Conservation (phyloP, 2,329 filamentous ascomycete genomes). For the Fusarium tupiense region DNA sequence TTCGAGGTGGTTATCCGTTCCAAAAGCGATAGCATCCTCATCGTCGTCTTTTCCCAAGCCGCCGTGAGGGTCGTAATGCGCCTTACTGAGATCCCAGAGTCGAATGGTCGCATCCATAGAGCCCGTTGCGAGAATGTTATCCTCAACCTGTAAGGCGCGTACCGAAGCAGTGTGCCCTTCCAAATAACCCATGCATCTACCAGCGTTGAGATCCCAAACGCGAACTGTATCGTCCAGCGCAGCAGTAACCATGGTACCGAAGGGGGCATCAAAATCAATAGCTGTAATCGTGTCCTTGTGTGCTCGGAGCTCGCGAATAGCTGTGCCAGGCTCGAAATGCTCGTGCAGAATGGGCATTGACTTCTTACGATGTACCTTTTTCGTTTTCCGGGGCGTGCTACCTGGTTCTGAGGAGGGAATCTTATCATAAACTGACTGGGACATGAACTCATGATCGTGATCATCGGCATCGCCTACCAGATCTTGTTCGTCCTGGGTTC, state of each 20-base stretch:
- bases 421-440: conserved; percentile 96
- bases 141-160: conserved; percentile 89
- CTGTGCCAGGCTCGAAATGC: conserved; percentile 89
- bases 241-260: conserved; percentile 92
- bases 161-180: conserved; percentile 97
- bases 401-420: conserved; percentile 67
- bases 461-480: conserved; percentile 61
- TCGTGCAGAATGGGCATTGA: conserved; percentile 97
- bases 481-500: conserved; percentile 64
- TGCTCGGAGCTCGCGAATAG: conserved; percentile 87
- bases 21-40: conserved; percentile 76
- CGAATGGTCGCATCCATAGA: conserved; percentile 95
- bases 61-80: conserved; percentile 80
- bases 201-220: conserved; percentile 96
- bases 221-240: conserved; percentile 92
- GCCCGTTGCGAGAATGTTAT: conserved; percentile 94
- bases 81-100: conserved; percentile 92
- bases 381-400: conserved; percentile 59
- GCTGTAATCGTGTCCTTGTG: conserved; percentile 90
- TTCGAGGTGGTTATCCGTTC: conserved; percentile 75
- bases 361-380: conserved; percentile 72
- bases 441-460: conserved; percentile 79
- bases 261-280: conserved; percentile 96
- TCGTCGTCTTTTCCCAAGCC: conserved; percentile 70
- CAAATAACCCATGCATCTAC: conserved; percentile 88